Base-by-base conservation (phyloP, 192 early-diverging fungal species). In the Dimargaris verticillata region DNA sequence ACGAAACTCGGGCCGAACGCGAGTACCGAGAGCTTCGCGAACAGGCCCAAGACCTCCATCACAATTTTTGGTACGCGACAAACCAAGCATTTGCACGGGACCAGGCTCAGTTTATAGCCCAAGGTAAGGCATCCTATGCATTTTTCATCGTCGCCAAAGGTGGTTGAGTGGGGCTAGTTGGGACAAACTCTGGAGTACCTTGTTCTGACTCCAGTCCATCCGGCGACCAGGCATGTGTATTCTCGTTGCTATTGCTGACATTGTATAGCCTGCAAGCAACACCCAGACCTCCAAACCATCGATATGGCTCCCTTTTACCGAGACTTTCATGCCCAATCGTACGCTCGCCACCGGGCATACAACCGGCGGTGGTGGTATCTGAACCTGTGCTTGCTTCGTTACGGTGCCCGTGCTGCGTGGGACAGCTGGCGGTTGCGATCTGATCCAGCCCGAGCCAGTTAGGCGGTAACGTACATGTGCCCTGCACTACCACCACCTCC, bases 21-120 rank as follows among this genome's bases (percentile, higher is more conserved):
- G 55, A 18, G 41, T 58, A 58, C 28, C 55, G 55, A 28, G 55
- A 58, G 22, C 55, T 58, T 17, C 55, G 55, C 0, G 55, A 58
- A 58, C 1, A 28, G 1, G 29, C 41, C 55, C 29, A 41, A 17
- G 28, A 28, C 18, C 41, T 58, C 55, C 55, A 58, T 33, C 55
- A 41, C 29, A 17, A 58, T 1, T 58, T 58, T 58, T 58, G 55
- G 55, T 0, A 14, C 55, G 2, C 12, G 9, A 28, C 28, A 14
- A 58, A 58, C 41, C 18, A 10, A 14, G 5, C 1, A 2, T 58
- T 58, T 58, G 41, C 17, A 18, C 29, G 29, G 41, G 22, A 42
- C 10, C 29, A 28, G 29, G 20, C 25, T 14, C 15, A 15, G 17
- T 58, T 7, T 38, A 58, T 58, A 11, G 9, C 47, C 9, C 17